Conservation (phyloP, 164 flowering plant species). For the Magnolia sinica region DNA sequence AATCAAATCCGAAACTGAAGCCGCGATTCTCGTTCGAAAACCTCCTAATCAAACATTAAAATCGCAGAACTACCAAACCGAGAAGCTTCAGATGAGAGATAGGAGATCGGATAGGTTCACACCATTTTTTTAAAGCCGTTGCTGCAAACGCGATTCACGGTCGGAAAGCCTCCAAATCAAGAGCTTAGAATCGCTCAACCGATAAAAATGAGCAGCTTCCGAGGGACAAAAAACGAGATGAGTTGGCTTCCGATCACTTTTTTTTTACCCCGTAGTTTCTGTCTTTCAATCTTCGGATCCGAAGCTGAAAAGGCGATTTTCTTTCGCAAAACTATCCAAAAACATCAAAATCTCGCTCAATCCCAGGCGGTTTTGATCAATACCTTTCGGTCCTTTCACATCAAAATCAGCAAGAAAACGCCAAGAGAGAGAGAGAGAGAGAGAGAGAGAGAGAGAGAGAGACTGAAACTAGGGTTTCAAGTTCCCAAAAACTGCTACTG, state of each 20-base stretch:
- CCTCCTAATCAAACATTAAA: not conserved
- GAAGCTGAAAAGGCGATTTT: no score
- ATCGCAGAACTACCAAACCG: not conserved
- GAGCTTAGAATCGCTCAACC: not conserved
- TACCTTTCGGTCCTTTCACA: constrained; percentile 8
- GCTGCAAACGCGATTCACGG: not conserved
- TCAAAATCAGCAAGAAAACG: constrained; percentile 10
- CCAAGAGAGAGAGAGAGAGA: not conserved
- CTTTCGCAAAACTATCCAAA: constrained; percentile 1
- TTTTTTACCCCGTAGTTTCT: not conserved
- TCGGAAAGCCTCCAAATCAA: no score
- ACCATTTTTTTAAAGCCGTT: not conserved
- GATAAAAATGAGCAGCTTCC: not conserved
- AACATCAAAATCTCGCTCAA: constrained; percentile 5
- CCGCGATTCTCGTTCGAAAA: not conserved
- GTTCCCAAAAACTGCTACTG: not conserved
- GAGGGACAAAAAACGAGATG: not conserved
- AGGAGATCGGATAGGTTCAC: not conserved
- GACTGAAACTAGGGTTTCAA: not conserved
- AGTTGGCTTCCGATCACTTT: not conserved
- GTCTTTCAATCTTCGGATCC: no score
- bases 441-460: no score
- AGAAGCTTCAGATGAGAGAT: not conserved
- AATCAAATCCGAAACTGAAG: not conserved
- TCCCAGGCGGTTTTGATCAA: constrained; percentile 1